Conservation (phyloP, 805 yeast species). For the Kodamaea lidongshanica region DNA sequence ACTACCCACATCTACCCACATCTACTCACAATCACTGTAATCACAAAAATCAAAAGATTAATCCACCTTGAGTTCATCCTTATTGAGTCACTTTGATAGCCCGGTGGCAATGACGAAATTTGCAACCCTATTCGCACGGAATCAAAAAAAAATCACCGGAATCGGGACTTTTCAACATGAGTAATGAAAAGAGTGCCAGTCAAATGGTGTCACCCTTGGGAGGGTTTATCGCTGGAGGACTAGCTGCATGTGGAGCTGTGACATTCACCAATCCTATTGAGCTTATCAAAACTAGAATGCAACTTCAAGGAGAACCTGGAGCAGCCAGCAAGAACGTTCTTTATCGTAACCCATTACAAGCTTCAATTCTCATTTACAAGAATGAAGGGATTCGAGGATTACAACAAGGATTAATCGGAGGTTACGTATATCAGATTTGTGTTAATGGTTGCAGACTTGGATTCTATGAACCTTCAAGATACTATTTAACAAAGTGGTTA, state of each 20-base stretch:
- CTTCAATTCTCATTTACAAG: constrained; percentile 60
- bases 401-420: constrained; percentile 85
- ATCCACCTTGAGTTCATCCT: too few relatives aligned
- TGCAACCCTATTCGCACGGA: too few relatives aligned
- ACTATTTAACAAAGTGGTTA: constrained; percentile 46
- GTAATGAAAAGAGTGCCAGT: constrained; percentile 9
- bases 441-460: constrained; percentile 94
- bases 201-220: constrained; percentile 21
- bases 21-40: too few relatives aligned
- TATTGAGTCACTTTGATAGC: too few relatives aligned
- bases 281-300: constrained; percentile 92
- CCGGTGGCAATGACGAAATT: too few relatives aligned
- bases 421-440: constrained; percentile 85
- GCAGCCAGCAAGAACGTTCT: constrained; percentile 44
- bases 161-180: constrained; percentile 5
- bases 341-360: constrained; percentile 84
- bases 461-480: constrained; percentile 82
- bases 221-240: constrained; percentile 24
- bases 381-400: constrained; percentile 84
- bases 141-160: constrained; percentile 6
- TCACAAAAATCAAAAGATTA: too few relatives aligned
- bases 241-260: constrained; percentile 96
- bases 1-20: too few relatives aligned
- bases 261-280: constrained; percentile 96
- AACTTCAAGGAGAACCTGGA: constrained; percentile 85